Base-by-base conservation (phyloP, 192 early-diverging fungal species). In the Rhizophagus clarus region DNA sequence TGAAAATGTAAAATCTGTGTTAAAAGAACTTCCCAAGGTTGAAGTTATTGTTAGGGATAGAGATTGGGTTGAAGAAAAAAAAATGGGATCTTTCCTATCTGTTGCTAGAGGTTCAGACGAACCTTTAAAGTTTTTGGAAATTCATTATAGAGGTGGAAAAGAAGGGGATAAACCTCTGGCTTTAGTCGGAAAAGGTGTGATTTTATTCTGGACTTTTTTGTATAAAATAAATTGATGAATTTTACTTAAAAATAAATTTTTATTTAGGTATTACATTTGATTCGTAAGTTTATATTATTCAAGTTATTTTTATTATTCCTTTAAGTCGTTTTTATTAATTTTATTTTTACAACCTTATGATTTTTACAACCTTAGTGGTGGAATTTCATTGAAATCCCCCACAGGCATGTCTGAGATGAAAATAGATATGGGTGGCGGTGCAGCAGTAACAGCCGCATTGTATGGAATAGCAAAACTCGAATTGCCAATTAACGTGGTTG, bases 351-450 rank as follows among this genome's bases (percentile, higher is more conserved):
- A 40, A 40, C n/a, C n/a, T 24, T 12, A 56, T 1, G 15, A 45
- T 56, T 49, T 20, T 88, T 82, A 34, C 8, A 42, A 64, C 42
- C 51, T 49, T 83, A 93, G 91, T 34, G 95, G 95, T 72, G 94
- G 94, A 45, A 93, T 95, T 80, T 95, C 92, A 32, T 86, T 98
- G 64, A 98, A 98, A 83, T 94, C 94, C 17, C 90, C 92, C 29
- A 85, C 86, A 62, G 90, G 88, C 64, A 98, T 98, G 97, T 93
- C 92, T 12, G 61, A 89, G 73, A 98, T 98, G 97, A 97, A 97
- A 83, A 96, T 95, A 72, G 97, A 98, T 80, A 96, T 98, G 95
- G 96, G 93, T 51, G 96, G 97, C 34, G 97, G 95, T 24, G 96
- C 97, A 1, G 88, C 90, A 0, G 94, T 95, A 1, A 87, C 92